phyloP scores from a whole-genome alignment of 129 eudicot genomes.

The Tagetes erecta region DNA sequence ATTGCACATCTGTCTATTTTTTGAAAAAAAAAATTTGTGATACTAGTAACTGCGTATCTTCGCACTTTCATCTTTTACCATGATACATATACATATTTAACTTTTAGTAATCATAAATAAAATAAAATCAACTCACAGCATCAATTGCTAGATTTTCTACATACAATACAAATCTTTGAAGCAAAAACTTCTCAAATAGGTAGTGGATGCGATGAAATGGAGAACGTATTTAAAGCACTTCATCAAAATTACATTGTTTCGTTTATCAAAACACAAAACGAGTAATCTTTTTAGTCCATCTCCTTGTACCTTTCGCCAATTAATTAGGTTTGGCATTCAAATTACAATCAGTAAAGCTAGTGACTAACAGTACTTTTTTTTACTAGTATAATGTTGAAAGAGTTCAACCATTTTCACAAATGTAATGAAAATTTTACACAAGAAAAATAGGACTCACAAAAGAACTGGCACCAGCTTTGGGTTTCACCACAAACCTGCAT shows the following conservation, averaged over 20 bases:
- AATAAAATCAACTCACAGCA: too few relatives aligned
- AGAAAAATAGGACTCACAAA: slow-evolving; percentile 42
- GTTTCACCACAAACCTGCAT: slow-evolving; percentile 42
- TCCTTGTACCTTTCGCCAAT: slow-evolving; percentile 27
- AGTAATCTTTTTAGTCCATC: slow-evolving; percentile 25
- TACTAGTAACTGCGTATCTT: too few relatives aligned
- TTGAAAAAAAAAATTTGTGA: too few relatives aligned
- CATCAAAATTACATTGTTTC: slow-evolving; percentile 31
- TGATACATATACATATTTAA: too few relatives aligned
- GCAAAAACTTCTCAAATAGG: slow-evolving; percentile 16
- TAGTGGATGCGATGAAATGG: slow-evolving; percentile 18
- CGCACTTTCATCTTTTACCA: too few relatives aligned
- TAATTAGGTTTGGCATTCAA: slow-evolving; percentile 13
- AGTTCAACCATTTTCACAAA: slow-evolving; percentile 42
- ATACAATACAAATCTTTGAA: background rate
- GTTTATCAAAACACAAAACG: slow-evolving; percentile 27
- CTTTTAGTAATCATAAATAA: too few relatives aligned
- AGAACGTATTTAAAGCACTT: slow-evolving; percentile 5
- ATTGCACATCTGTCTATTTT: too few relatives aligned
- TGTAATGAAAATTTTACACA: slow-evolving; percentile 43
- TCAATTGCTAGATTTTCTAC: too few relatives aligned
- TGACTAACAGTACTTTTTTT: slow-evolving; percentile 22
- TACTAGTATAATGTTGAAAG: slow-evolving; percentile 35
- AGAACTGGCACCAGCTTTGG: slow-evolving; percentile 33
- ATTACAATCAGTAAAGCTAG: slow-evolving; percentile 33